Evolutionary conservation across 129 eudicot genomes (phyloP), one percentile per base, ranked within the genome.

Genomic region (Pittosporum tobira): DNA sequence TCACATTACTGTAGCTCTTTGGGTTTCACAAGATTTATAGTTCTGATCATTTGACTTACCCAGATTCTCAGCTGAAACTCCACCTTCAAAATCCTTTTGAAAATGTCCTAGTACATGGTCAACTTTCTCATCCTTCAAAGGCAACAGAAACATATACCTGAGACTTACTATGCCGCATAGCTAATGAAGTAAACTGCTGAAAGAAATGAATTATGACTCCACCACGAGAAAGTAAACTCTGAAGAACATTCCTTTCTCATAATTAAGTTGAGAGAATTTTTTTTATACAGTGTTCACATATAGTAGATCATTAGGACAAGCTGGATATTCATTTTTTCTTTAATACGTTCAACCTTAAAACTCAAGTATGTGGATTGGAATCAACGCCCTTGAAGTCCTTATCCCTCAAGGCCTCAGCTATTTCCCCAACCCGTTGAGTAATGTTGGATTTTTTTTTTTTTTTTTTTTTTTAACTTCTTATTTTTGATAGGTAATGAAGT

Each of bases 21-120:
- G n/a, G 30, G 71, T 23, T 22, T 34, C 24, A 18, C 56, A 45
- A 62, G 34, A 57, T n/a, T 23, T 9, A 58, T 42, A 7, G 64
- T 71, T 29, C 57, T 27, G 38, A 4, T 53, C 31, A 38, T 51
- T 66, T 38, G 49, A 74, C 88, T 78, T 74, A 87, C 96, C 99
- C 80, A 91, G 65, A 65, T 87, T 91, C 75, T 91, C 99, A 48
- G 91, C 85, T 31, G 96, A 80, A 59, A 76, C 81, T 60, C 81
- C 96, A 53, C 91, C 96, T 77, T 91, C 99, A 63, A 91, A 91
- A 70, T 87, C 99, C 70, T 84, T 91, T 66, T 79, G 87, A 62
- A 86, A 83, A 79, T 91, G 85, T 66, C 99, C 96, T 73, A 91
- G 64, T 43, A 87, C 81, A 73, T 84, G 71, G 52, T 87, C 88